phyloP scores from a whole-genome alignment of 345 rosid species.

The Pistacia integerrima region DNA sequence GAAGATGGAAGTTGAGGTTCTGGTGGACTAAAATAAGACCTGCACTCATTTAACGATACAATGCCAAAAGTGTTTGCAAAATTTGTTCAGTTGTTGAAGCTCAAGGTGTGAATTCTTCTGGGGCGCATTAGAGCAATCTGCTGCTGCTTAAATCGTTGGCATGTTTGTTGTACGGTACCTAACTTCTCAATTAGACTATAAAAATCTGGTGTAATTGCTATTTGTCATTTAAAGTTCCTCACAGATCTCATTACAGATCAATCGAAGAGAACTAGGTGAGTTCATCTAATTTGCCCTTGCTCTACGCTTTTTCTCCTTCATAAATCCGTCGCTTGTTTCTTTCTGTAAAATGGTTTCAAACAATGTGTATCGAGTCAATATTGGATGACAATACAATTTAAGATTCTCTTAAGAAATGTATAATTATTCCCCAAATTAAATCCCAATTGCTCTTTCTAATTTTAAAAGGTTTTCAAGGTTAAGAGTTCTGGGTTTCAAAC shows the following conservation, averaged over 20 bases:
- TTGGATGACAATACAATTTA: no score
- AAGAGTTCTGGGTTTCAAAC: not conserved
- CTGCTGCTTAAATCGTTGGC: not conserved
- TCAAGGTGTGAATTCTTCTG: not conserved
- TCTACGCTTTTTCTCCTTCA: not conserved
- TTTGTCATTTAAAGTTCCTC: not conserved
- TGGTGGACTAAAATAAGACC: conserved; percentile 53
- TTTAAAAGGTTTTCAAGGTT: no score
- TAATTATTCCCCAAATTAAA: not conserved
- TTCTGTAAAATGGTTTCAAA: no score
- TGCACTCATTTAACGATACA: not conserved
- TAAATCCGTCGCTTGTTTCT: no score
- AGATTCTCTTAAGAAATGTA: no score
- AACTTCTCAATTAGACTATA: not conserved
- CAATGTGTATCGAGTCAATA: no score
- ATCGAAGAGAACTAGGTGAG: not conserved
- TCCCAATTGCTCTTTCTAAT: not conserved
- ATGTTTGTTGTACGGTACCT: not conserved
- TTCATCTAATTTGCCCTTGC: not conserved
- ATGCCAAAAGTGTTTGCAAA: not conserved
- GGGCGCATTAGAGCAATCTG: not conserved
- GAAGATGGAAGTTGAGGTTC: conserved; percentile 83
- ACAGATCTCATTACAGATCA: not conserved
- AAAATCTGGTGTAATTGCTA: not conserved
- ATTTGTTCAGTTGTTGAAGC: not conserved